Conservation (phyloP, 1,284 basidiomycete species). For the Ganoderma lingzhi region DNA sequence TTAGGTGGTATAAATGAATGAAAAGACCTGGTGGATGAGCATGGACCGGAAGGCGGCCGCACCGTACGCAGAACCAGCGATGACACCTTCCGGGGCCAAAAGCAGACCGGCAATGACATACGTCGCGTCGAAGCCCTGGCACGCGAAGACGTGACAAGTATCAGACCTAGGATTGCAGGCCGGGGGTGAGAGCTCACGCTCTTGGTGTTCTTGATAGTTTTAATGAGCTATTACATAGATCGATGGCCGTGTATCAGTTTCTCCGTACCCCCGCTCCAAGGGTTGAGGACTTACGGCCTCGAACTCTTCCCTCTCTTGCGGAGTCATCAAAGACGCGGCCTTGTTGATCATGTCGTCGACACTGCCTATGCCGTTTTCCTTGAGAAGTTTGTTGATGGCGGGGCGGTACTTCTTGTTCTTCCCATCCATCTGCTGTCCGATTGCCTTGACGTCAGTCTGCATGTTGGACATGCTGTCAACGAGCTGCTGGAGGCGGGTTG, state of each 20-base stretch:
- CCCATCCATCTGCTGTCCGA: neutral
- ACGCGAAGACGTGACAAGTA: neutral
- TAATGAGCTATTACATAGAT: neutral
- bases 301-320: neutral
- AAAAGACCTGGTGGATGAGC: neutral
- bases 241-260: neutral
- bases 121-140: neutral
- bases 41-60: neutral
- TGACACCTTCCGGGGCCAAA: neutral
- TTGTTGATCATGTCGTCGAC: neutral
- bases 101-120: neutral
- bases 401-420: neutral
- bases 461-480: neutral
- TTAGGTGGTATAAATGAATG: neutral
- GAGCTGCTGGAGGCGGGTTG: neutral
- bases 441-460: neutral
- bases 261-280: neutral
- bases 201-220: neutral
- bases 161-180: neutral
- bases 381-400: neutral
- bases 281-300: neutral
- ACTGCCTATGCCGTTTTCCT: neutral
- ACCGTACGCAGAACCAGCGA: neutral
- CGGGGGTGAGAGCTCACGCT: neutral
- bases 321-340: neutral